phyloP scores from a whole-genome alignment of 2,329 filamentous ascomycete species.

The Sclerotinia trifoliorum region DNA sequence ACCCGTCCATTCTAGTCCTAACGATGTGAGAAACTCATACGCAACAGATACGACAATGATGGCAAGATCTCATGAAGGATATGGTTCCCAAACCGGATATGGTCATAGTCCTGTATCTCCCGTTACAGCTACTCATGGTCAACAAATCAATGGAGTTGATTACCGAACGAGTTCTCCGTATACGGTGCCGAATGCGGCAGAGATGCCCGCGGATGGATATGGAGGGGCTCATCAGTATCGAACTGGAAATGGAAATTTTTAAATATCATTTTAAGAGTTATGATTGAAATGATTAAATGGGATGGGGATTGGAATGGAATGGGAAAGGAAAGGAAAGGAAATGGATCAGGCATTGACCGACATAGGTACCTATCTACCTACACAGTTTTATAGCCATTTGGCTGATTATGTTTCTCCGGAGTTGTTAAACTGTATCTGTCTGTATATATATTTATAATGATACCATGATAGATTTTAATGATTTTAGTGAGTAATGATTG shows the following conservation, averaged over 20 bases:
- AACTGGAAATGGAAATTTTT: neutral
- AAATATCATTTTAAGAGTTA: neutral
- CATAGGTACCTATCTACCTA: slow-evolving; percentile 4
- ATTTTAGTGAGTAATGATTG: slow-evolving; percentile 2
- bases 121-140: neutral
- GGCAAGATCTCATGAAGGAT: slow-evolving; percentile 9
- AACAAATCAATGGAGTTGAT: slow-evolving; percentile 5
- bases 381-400: neutral
- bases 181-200: neutral
- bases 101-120: slow-evolving; percentile 3
- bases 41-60: slow-evolving; percentile 37
- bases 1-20: slow-evolving; percentile 43
- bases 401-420: neutral
- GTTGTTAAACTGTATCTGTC: neutral
- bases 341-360: neutral
- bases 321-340: neutral
- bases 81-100: slow-evolving; percentile 7
- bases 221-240: slow-evolving; percentile 4
- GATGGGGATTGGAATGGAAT: neutral
- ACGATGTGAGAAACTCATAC: slow-evolving; percentile 38
- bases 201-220: neutral
- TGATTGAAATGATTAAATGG: neutral
- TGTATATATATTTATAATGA: slow-evolving; percentile 1
- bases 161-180: neutral
- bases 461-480: slow-evolving; percentile 15